Evolutionary conservation across 768 basidiomycete species (phyloP), one percentile per base, ranked within the genome.

Genomic region (Mycena filopes): DNA sequence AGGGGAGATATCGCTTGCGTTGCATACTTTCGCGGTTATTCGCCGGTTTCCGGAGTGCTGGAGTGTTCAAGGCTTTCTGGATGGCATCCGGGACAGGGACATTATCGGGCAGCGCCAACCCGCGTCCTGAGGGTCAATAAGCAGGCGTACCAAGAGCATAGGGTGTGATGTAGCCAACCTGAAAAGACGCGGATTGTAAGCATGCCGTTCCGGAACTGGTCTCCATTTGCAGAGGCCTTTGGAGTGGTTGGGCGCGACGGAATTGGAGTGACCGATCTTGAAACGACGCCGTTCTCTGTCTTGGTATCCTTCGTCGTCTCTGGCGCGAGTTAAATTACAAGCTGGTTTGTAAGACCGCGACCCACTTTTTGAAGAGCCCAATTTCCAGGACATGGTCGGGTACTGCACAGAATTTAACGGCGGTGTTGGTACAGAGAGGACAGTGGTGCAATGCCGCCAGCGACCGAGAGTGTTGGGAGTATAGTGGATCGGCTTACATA

Each of bases 141-240:
- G 68, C n/a, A 38, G n/a, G 28, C 28, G 23, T 7, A 48, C 31
- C 38, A 38, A n/a, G 55, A 48, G 36, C n/a, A 28, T 58, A 29
- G 48, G 41, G 10, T 36, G 36, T 33, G 41, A 76, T 50, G 55
- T 49, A 33, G 71, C 72, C 87, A 67, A 93, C 93, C 93, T 71
- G 92, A 96, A 81, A 96, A 96, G 75, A 99, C 95, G 65, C 95
- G 89, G 77, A 99, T 96, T 67, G 94, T 96, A 71, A 99, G 89
- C 86, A 96, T 90, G 53, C 97, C 97, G 47, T 88, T 91, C 77
- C 94, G 86, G 70, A 93, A 91, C 76, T 91, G 87, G 70, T 89
- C 87, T 55, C 81, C 82, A 74, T 81, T 71, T 28, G 67, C 75
- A 60, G 80, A 80, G 4, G 87, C 82, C 73, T 86, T 90, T 23